phyloP scores from a whole-genome alignment of 352 stramenopile species.

The Globisporangium solare region DNA sequence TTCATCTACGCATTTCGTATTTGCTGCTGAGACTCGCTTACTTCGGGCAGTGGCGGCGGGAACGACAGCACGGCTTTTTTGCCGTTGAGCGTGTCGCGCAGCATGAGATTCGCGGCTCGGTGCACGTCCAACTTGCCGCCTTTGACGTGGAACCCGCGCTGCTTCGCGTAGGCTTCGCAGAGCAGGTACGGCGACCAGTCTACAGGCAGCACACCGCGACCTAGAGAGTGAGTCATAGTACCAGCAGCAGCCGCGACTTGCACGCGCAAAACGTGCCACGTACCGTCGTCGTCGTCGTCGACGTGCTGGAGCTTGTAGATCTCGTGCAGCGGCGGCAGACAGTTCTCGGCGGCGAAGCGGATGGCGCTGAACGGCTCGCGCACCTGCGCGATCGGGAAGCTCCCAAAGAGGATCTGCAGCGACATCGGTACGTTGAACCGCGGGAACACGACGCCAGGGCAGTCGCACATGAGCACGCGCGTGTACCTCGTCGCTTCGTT shows the following conservation, averaged over 20 bases:
- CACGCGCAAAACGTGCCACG: neutral
- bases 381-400: constrained; percentile 81
- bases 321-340: constrained; percentile 55
- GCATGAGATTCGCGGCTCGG: constrained; percentile 60
- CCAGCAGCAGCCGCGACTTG: neutral
- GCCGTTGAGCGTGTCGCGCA: constrained; percentile 76
- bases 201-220: constrained; percentile 1
- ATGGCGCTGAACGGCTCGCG: constrained; percentile 83
- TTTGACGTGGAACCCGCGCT: constrained; percentile 70
- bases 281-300: constrained; percentile 57
- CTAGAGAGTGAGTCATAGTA: constrained; percentile 2
- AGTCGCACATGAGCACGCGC: constrained; percentile 71
- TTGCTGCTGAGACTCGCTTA: too few relatives aligned
- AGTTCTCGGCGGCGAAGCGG: constrained; percentile 84
- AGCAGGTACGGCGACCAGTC: constrained; percentile 76
- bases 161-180: constrained; percentile 68
- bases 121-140: constrained; percentile 75
- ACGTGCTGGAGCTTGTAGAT: constrained; percentile 79
- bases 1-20: too few relatives aligned
- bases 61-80: constrained; percentile 82
- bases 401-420: constrained; percentile 79
- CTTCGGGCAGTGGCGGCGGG: too few relatives aligned
- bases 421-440: constrained; percentile 61
- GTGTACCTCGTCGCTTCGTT: constrained; percentile 16
- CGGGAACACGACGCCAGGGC: constrained; percentile 77